Base-by-base conservation (phyloP, 1,284 basidiomycete genomes). In the Austroboletus novae-zelandiae region DNA sequence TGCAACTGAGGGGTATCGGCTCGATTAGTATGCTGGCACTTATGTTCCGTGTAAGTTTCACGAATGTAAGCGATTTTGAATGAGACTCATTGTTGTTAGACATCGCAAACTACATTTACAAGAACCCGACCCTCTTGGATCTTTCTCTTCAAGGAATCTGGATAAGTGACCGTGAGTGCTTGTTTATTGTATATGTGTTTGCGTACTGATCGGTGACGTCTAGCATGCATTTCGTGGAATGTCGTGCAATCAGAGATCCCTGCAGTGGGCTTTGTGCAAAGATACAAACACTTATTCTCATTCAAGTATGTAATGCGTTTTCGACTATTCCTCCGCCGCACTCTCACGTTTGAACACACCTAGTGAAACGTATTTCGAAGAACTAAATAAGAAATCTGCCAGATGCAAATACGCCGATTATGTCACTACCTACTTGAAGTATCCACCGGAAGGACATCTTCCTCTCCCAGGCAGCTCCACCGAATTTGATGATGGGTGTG, bases 61-160 rank as follows among this genome's bases (percentile, higher is more conserved):
- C 23, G 15, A 36, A 17, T 10, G 1, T 4, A 10, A 6, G 9
- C 6, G 11, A 18, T 39, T 5, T 4, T 1, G 5, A 17, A 11
- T 13, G 4, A 10, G 10, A 27, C 44, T 52, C 29, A 53, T n/a
- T 13, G 18, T 41, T 29, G 17, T 23, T 44, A 89, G 86, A 89
- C 58, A 83, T 88, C 53, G 86, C 88, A 2, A 81, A 89, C 65
- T 85, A 77, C 60, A 84, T 90, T 47, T 86, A 81, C 58, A 75
- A 77, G 30, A 70, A 89, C 46, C 78, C 83, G 0, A 65, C 58
- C 2, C 57, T 68, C 0, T 65, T 89, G 9, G 75, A 79, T 47
- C 71, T 89, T 20, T 70, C 75, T 20, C 70, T 89, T 29, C 80
- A 84, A 59, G 87, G 86, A 6, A 80, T 86, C 35, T 89, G 84